Percentiles rank a stretch among this genome's conserved stretches.
phyloP scores from a whole-genome alignment of 2,329 filamentous ascomycete genomes.

The Xylariaceae sp. region DNA sequence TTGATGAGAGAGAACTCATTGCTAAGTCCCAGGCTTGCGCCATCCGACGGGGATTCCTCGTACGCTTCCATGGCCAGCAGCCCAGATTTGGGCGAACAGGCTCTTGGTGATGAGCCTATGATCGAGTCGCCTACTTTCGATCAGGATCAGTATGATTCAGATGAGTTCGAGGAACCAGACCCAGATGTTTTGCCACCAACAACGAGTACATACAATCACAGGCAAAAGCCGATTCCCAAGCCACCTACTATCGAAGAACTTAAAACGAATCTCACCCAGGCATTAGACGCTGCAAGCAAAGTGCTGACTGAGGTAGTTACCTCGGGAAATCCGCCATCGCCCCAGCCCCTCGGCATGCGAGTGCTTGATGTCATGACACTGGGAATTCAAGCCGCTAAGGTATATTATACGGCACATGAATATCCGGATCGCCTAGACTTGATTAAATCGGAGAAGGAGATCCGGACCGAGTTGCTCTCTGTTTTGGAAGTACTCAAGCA shows the following conservation, averaged over 20 bases:
- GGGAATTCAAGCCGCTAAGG: slow-evolving; percentile 90
- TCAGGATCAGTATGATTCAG: slow-evolving; percentile 45
- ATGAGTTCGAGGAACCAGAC: slow-evolving; percentile 60
- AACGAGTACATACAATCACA: slow-evolving; percentile 88
- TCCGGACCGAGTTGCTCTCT: slow-evolving; percentile 75
- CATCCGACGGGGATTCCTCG: slow-evolving; percentile 51
- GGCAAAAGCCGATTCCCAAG: slow-evolving; percentile 72
- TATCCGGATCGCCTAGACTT: slow-evolving; percentile 76
- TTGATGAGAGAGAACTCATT: slow-evolving; percentile 17
- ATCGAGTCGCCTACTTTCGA: slow-evolving; percentile 45
- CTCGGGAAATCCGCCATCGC: slow-evolving; percentile 5
- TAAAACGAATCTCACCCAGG: slow-evolving; percentile 52
- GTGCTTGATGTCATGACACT: slow-evolving; percentile 89
- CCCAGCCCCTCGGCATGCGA: slow-evolving; percentile 66
- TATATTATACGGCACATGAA: slow-evolving; percentile 93
- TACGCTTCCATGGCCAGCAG: slow-evolving; percentile 56
- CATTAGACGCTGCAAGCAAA: slow-evolving; percentile 39
- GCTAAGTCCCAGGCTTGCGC: slow-evolving; percentile 36
- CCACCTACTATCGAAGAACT: slow-evolving; percentile 79
- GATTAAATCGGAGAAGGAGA: slow-evolving; percentile 80
- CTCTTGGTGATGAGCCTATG: slow-evolving; percentile 34
- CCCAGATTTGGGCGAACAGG: slow-evolving; percentile 45
- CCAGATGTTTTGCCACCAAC: slow-evolving; percentile 89
- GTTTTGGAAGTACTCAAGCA: slow-evolving; percentile 89
- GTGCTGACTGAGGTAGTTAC: slow-evolving; percentile 58